Evolutionary conservation across 1,284 basidiomycete species (phyloP).

Genomic region (Somion occarium): DNA sequence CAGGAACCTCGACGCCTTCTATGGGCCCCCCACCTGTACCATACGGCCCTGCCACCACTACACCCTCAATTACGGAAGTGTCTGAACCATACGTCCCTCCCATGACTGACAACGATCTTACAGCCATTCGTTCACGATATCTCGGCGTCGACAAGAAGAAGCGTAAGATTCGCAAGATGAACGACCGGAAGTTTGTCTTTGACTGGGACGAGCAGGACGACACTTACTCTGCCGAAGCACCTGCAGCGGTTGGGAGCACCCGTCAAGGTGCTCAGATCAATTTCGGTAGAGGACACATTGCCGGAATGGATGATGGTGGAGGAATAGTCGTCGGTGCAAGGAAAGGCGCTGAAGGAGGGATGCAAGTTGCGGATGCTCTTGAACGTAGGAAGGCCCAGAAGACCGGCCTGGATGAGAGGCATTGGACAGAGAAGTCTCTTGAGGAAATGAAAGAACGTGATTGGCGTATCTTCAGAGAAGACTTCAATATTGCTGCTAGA

Average conservation of each 20-base stretch:
- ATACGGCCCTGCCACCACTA: conserved; percentile 7
- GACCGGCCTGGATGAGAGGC: conserved; percentile 83
- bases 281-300: conserved; percentile 80
- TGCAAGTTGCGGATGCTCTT: conserved; percentile 71
- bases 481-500: conserved; percentile 92
- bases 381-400: conserved; percentile 81
- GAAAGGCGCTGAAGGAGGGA: conserved; percentile 27
- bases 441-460: conserved; percentile 96
- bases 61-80: conserved; percentile 27
- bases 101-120: conserved; percentile 72
- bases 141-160: conserved; percentile 91
- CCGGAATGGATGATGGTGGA: conserved; percentile 81
- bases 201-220: conserved; percentile 97
- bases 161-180: conserved; percentile 88
- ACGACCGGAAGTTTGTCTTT: conserved; percentile 96
- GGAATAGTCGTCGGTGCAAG: conserved; percentile 20
- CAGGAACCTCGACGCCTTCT: conserved; percentile 32
- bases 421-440: conserved; percentile 96
- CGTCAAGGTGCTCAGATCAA: conserved; percentile 81
- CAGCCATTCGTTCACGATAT: conserved; percentile 81
- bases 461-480: conserved; percentile 98
- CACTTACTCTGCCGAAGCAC: conserved; percentile 70
- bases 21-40: conserved; percentile 43
- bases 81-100: conserved; percentile 56
- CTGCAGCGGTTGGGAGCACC: conserved; percentile 55